Evolutionary conservation across 2,329 filamentous ascomycete genomes (phyloP).

Genomic region (Colletotrichum somersetense): DNA sequence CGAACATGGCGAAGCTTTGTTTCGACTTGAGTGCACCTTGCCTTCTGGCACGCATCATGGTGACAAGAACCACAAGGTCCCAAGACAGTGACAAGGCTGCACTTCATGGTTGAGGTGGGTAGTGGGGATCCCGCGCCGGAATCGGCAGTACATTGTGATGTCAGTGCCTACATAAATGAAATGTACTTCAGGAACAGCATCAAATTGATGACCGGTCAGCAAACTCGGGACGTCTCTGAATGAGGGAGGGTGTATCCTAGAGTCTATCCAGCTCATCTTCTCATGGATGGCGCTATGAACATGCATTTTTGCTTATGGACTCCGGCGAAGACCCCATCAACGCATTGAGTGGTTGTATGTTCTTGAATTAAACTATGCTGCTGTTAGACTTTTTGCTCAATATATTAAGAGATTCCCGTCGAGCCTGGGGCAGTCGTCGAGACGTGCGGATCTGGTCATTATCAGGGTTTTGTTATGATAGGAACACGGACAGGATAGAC

Average conservation of each 20-base stretch:
- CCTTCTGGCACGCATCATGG: background rate
- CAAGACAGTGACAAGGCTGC: background rate
- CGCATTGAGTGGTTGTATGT: background rate
- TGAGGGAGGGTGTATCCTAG: background rate
- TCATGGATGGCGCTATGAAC: no score
- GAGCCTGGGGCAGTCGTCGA: slow-evolving; percentile 14
- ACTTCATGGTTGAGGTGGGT: background rate
- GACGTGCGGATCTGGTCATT: slow-evolving; percentile 10
- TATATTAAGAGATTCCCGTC: background rate
- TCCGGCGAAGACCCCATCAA: background rate
- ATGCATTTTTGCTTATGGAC: background rate
- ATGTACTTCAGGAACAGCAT: background rate
- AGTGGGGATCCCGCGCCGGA: no score
- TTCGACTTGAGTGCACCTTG: background rate
- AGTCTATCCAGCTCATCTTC: background rate
- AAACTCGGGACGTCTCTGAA: background rate
- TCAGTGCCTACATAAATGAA: background rate
- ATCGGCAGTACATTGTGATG: background rate
- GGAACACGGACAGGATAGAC: background rate
- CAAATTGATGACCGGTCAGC: background rate
- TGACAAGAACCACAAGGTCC: background rate
- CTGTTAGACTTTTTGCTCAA: background rate
- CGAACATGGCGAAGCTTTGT: background rate
- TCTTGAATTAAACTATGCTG: no score
- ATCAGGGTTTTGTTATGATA: background rate